Conservation (phyloP, 441 rosid genomes). For the Iberis amara region DNA sequence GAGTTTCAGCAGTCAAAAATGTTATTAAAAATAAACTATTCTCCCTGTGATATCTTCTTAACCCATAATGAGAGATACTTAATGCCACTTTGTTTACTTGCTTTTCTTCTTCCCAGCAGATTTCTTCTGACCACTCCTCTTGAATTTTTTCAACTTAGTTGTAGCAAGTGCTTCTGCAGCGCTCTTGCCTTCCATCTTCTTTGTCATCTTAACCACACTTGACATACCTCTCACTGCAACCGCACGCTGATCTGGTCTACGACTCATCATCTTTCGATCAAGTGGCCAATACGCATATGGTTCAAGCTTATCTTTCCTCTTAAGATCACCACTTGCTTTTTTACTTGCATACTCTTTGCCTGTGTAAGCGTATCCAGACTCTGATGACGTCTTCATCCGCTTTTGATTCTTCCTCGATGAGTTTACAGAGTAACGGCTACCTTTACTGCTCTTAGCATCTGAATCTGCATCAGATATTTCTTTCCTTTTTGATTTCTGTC, state of each 20-base stretch:
- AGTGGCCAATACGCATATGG: slow-evolving; percentile 98
- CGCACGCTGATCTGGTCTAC: slow-evolving; percentile 76
- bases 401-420: slow-evolving; percentile 58
- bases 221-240: slow-evolving; percentile 90
- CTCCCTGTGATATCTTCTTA: too few relatives aligned
- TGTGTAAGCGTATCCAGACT: slow-evolving; percentile 78
- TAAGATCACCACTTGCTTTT: slow-evolving; percentile 87
- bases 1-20: background rate
- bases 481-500: slow-evolving; percentile 41
- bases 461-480: slow-evolving; percentile 36
- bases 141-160: slow-evolving; percentile 26
- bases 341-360: slow-evolving; percentile 84
- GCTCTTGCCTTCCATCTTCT: slow-evolving; percentile 76
- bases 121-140: slow-evolving; percentile 29
- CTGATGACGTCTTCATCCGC: slow-evolving; percentile 62
- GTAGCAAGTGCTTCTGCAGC: slow-evolving; percentile 32
- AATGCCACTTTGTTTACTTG: slow-evolving; percentile 11
- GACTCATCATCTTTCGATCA: slow-evolving; percentile 94
- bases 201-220: slow-evolving; percentile 70
- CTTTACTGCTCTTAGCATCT: slow-evolving; percentile 57
- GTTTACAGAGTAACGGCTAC: slow-evolving; percentile 40
- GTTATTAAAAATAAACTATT: background rate
- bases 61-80: too few relatives aligned
- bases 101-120: slow-evolving; percentile 31
- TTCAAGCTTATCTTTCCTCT: slow-evolving; percentile 84